Evolutionary conservation across 495 filamentous ascomycete genomes (phyloP).

Genomic region (Pyrenula massariospora): DNA sequence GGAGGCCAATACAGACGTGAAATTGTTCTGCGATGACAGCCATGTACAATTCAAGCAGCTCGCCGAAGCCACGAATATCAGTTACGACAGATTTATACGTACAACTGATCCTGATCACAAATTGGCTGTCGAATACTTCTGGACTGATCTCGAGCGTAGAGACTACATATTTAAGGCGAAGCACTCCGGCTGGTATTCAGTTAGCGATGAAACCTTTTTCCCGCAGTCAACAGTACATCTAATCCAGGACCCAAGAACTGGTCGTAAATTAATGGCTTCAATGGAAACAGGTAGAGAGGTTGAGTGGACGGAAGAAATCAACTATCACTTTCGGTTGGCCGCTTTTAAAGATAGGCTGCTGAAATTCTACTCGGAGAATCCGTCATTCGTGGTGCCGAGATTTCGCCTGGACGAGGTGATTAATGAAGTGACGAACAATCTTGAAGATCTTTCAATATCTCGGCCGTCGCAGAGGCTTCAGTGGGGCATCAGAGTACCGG

Average conservation of each 20-base stretch:
- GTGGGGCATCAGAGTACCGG: slow-evolving; percentile 88
- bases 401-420: slow-evolving; percentile 58
- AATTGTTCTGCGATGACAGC: slow-evolving; percentile 43
- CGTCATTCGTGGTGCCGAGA: slow-evolving; percentile 55
- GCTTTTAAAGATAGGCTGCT: slow-evolving; percentile 63
- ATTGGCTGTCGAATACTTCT: slow-evolving; percentile 84
- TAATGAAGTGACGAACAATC: slow-evolving; percentile 50
- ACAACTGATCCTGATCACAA: slow-evolving; percentile 76
- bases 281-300: slow-evolving; percentile 84
- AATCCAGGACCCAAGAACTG: slow-evolving; percentile 65
- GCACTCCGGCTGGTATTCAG: slow-evolving; percentile 93
- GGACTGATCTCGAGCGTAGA: slow-evolving; percentile 61
- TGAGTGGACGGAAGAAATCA: slow-evolving; percentile 87
- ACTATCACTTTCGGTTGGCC: slow-evolving; percentile 91
- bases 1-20: slow-evolving; percentile 47
- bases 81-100: slow-evolving; percentile 76
- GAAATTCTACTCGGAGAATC: slow-evolving; percentile 63
- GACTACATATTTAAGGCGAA: slow-evolving; percentile 76
- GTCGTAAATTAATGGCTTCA: slow-evolving; percentile 69
- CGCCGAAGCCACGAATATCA: slow-evolving; percentile 53
- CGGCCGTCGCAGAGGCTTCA: slow-evolving; percentile 62
- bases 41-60: slow-evolving; percentile 33
- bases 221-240: slow-evolving; percentile 62
- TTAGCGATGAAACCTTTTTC: slow-evolving; percentile 94
- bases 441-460: slow-evolving; percentile 83